A percentile compares a stretch with the other conserved stretches of the same genome.
phyloP scores from a whole-genome alignment of 331 rosid species.

The Saraca asoca region DNA sequence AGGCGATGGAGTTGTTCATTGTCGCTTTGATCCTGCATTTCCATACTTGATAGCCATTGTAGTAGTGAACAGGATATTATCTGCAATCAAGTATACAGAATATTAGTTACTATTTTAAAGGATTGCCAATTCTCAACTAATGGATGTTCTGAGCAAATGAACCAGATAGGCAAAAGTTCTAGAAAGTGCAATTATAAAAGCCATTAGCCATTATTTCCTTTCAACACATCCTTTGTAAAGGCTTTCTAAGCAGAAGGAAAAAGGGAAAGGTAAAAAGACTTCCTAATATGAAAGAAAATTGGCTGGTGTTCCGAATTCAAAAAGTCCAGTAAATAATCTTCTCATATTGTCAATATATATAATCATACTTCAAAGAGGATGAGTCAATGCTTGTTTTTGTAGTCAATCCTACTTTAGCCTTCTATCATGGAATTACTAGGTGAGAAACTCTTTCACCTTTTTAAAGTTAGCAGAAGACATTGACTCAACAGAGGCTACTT shows the following conservation, averaged over 20 bases:
- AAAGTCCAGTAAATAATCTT: background rate
- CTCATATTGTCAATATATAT: background rate
- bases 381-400: background rate
- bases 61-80: constrained; percentile 57
- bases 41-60: constrained; percentile 61
- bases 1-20: constrained; percentile 47
- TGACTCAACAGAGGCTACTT: constrained; percentile 4
- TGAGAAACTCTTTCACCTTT: background rate
- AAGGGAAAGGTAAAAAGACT: no score
- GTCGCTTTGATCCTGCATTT: constrained; percentile 47
- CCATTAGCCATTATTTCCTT: constrained; percentile 11
- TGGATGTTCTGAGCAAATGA: constrained; percentile 27
- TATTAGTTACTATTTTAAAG: background rate
- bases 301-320: background rate
- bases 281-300: background rate
- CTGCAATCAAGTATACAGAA: constrained; percentile 45
- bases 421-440: constrained; percentile 1
- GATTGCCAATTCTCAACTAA: constrained; percentile 11
- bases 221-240: background rate
- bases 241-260: background rate
- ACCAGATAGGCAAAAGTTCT: constrained; percentile 15
- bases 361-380: no score
- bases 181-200: constrained; percentile 9
- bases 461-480: background rate
- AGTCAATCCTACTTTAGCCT: constrained; percentile 15